Percentiles rank a stretch among this genome's conserved stretches.
Evolutionary conservation across 2,329 filamentous ascomycete genomes (phyloP).

Genomic region (Botryosphaeria dothidea): DNA sequence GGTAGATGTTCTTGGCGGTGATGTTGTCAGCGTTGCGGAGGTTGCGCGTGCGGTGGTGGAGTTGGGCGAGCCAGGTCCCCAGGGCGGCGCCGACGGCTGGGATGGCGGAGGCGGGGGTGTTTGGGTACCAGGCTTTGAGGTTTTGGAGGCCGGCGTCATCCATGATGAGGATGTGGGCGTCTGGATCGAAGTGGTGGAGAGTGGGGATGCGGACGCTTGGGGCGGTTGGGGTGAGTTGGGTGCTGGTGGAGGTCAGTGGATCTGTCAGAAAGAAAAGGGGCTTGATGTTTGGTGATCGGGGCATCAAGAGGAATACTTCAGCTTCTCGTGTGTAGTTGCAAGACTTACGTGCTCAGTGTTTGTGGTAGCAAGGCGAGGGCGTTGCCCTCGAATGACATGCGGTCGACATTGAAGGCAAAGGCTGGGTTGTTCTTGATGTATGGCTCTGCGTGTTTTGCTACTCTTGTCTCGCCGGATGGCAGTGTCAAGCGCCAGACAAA

Average conservation of each 20-base stretch:
- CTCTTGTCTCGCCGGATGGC: conserved; percentile 18
- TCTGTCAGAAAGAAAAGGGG: neutral
- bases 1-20: conserved; percentile 30
- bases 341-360: neutral
- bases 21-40: conserved; percentile 28
- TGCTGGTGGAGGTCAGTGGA: neutral
- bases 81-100: conserved; percentile 27
- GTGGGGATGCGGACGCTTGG: conserved; percentile 1
- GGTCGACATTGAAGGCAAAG: conserved; percentile 29
- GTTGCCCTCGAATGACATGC: conserved; percentile 39
- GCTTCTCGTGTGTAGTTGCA: too few species aligned
- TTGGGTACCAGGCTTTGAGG: conserved; percentile 32
- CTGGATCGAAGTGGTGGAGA: conserved; percentile 28
- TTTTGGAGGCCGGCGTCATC: conserved; percentile 32
- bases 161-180: conserved; percentile 32
- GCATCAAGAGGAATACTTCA: too few species aligned
- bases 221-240: conserved; percentile 23
- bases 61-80: conserved; percentile 34
- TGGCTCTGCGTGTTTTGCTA: conserved; percentile 39
- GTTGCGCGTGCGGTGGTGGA: conserved; percentile 27
- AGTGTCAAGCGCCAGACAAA: conserved; percentile 34
- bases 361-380: conserved; percentile 14
- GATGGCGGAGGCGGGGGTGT: conserved; percentile 9
- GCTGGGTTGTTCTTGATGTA: conserved; percentile 28
- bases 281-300: too few species aligned